Evolutionary conservation across 2,329 filamentous ascomycete genomes (phyloP), one percentile per base, ranked within the genome.

Genomic region (Leptographium galeiforme): DNA sequence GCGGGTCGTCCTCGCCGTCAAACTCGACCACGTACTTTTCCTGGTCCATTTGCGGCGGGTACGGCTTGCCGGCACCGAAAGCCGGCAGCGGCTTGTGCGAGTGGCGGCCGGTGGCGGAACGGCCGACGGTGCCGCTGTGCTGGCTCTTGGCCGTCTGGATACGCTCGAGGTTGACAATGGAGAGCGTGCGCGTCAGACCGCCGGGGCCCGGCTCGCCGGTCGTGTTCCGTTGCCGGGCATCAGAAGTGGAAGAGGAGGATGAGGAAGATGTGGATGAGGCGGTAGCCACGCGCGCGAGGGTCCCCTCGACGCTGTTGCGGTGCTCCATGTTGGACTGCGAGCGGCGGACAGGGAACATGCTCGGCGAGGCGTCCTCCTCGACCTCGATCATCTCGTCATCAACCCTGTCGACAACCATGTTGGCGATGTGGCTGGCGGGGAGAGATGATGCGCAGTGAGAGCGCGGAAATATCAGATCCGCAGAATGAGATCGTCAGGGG

Each of bases 11-110:
- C 1, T 81, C 84, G 0, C 89, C 89, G 60, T 90, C 84, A 63
- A 95, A 95, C 66, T 89, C 86, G 45, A 90, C 86, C 0, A 61
- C 85, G 63, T 90, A 91, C 58, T 87, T 81, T 61, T 90, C 86
- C 60, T 77, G 74, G 14, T 82, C 79, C 44, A 90, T 64, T 0
- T 71, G 73, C 4, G 85, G 85, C 4, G 87, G 87, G 61, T 81
- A 88, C 0, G 81, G 74, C 68, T 89, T 90, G n/a, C 83, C 85
- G 53, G 73, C 80, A 39, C 86, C 86, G 65, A 89, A 87, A 8
- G 70, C 67, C 1, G 86, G 86, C 53, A 89, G 63, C 0, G 84
- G 81, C 62, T 69, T 80, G 53, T 64, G 72, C 6, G 73, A 79
- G 49, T 67, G 71, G 16, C 67, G 56, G 55, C 69, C 69, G 50